phyloP scores from a whole-genome alignment of 257 asterid genomes.

The Nicotiana sylvestris region DNA sequence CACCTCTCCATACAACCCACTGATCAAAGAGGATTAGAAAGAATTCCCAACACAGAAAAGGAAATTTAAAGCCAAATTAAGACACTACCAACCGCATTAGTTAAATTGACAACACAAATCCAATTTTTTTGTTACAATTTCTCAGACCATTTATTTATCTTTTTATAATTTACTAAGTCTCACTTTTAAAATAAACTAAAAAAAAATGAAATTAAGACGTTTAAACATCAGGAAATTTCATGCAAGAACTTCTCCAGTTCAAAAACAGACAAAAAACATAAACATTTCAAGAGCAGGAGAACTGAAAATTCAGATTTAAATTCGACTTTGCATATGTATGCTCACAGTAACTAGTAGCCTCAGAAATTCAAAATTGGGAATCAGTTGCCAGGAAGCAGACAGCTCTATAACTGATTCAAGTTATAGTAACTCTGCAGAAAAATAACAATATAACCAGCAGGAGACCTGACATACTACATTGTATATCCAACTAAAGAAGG shows the following conservation, averaged over 20 bases:
- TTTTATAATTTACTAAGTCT: neutral
- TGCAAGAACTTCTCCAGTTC: neutral
- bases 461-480: neutral
- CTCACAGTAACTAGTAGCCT: neutral
- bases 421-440: neutral
- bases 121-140: neutral
- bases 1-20: neutral
- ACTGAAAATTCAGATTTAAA: neutral
- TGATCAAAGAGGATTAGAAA: neutral
- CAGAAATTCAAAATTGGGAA: neutral
- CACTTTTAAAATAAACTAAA: neutral
- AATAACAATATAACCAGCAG: neutral
- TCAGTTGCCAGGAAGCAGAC: neutral
- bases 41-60: neutral
- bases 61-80: neutral
- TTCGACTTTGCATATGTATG: neutral
- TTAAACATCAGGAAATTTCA: neutral
- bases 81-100: neutral
- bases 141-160: neutral
- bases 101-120: neutral
- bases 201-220: neutral
- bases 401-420: neutral
- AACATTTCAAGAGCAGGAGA: neutral
- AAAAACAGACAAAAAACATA: neutral
- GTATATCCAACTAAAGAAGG: neutral